Evolutionary conservation across 108 stramenopile species (phyloP), one percentile per base, ranked within the genome.

Genomic region (Skeletonema menzelii): DNA sequence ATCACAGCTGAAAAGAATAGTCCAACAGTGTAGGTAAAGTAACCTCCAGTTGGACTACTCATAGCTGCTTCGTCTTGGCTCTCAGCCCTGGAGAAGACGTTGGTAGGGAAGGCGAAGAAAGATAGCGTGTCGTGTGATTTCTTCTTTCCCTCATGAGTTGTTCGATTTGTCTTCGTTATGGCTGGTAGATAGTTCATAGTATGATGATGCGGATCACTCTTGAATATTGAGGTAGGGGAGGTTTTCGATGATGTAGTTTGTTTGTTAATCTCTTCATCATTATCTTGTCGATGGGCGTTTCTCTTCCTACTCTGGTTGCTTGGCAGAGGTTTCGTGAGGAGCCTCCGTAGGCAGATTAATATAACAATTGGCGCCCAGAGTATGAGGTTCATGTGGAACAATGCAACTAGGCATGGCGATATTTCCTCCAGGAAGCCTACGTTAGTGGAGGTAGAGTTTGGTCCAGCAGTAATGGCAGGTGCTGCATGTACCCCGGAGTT

Each of bases 1-100:
- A 91, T 22, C 1, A 89, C 81, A 17, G 83, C 56, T 4, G 87
- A 75, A 15, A 88, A 84, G n/a, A 87, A 72, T 32, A 93, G 55
- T 8, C 72, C 77, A n/a, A 68, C 32, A 8, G 73, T 15, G 37
- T 62, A 73, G 56, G 77, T 34, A 28, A 72, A 15, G 22, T 31
- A 64, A 27, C 67, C 73, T 19, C 66, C 60, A 22, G 65, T 32
- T 58, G 28, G n/a, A 14, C 49, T 53, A 20, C 49, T 53, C 20
- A 53, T 53, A 24, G 49, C 49, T 56, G 60, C 53, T 17, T 47
- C 53, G 8, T 61, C 49, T 46, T 61, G 60, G 55, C 53, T 56
- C 8, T 56, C 19, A 10, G 49, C 17, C 44, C 38, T 38, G 2
- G 60, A 46, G 53, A 56, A 61, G 17, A 19, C 55, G 53, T 56